Conservation (phyloP, 2,329 filamentous ascomycete genomes). For the Alternaria postmessia region DNA sequence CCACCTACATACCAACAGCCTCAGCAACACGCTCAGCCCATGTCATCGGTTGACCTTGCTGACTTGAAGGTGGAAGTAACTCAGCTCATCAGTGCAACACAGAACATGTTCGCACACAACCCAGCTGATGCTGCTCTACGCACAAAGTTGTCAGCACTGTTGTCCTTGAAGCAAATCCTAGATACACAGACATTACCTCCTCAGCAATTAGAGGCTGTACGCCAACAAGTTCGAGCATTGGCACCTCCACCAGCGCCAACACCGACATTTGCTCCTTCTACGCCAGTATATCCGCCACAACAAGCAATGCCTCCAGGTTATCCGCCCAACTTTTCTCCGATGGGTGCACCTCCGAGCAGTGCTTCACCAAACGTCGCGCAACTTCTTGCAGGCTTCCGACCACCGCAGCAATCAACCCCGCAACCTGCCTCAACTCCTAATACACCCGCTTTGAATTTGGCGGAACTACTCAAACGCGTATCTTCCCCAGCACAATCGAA, state of each 20-base stretch:
- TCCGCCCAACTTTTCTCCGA: constrained; percentile 27
- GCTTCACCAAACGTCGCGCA: constrained; percentile 41
- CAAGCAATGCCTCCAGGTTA: constrained; percentile 29
- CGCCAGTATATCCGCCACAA: constrained; percentile 42
- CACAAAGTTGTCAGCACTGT: constrained; percentile 81
- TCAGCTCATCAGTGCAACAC: constrained; percentile 75
- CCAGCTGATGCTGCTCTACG: constrained; percentile 79
- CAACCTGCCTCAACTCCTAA: constrained; percentile 30
- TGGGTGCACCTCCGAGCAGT: constrained; percentile 28
- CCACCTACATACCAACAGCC: constrained; percentile 45
- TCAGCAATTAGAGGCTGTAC: constrained; percentile 84
- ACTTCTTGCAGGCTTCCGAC: constrained; percentile 37
- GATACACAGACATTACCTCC: constrained; percentile 79
- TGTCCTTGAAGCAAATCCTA: constrained; percentile 83
- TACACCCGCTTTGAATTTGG: constrained; percentile 36
- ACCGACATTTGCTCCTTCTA: constrained; percentile 46
- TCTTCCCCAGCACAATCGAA: constrained; percentile 38
- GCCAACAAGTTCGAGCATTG: constrained; percentile 83
- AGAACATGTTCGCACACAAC: constrained; percentile 76
- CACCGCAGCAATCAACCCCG: constrained; percentile 30
- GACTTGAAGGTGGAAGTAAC: constrained; percentile 84
- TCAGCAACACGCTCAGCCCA: constrained; percentile 37
- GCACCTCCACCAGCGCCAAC: constrained; percentile 65
- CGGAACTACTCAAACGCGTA: constrained; percentile 40
- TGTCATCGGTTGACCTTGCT: constrained; percentile 56